Evolutionary conservation across 176 grass and related monocot genomes (phyloP).

Genomic region (Eragrostis curvula): DNA sequence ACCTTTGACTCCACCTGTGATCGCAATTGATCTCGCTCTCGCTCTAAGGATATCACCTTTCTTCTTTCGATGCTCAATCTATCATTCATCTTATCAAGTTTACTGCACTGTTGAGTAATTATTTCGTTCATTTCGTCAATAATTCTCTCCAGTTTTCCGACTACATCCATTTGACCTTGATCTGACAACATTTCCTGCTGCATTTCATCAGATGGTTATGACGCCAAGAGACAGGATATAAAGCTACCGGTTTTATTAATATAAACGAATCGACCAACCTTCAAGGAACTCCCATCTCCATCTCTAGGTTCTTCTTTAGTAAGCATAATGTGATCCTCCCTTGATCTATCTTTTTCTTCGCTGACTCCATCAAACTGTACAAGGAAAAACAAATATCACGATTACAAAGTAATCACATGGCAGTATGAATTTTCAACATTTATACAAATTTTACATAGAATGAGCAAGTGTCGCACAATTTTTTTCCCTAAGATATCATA

Average conservation of each 20-base stretch:
- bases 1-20: conserved; percentile 91
- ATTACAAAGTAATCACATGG: conserved; percentile 29
- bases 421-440: conserved; percentile 2
- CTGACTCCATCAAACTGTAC: conserved; percentile 71
- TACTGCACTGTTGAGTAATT: conserved; percentile 50
- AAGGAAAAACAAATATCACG: conserved; percentile 28
- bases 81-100: conserved; percentile 65
- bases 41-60: conserved; percentile 79
- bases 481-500: neutral
- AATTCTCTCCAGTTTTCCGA: conserved; percentile 63
- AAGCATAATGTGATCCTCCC: conserved; percentile 39
- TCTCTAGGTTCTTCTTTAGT: conserved; percentile 52
- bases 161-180: conserved; percentile 57
- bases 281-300: conserved; percentile 49
- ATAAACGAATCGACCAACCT: conserved; percentile 47
- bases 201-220: neutral
- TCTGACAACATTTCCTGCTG: conserved; percentile 71
- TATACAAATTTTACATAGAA: conserved; percentile 22
- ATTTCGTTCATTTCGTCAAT: conserved; percentile 62
- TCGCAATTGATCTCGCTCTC: conserved; percentile 69
- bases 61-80: conserved; percentile 69
- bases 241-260: conserved; percentile 33
- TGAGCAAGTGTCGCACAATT: neutral
- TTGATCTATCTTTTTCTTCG: conserved; percentile 77
- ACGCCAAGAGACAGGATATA: conserved; percentile 10